Evolutionary conservation across 768 basidiomycete genomes (phyloP).

Genomic region (Multifurca ochricompacta): DNA sequence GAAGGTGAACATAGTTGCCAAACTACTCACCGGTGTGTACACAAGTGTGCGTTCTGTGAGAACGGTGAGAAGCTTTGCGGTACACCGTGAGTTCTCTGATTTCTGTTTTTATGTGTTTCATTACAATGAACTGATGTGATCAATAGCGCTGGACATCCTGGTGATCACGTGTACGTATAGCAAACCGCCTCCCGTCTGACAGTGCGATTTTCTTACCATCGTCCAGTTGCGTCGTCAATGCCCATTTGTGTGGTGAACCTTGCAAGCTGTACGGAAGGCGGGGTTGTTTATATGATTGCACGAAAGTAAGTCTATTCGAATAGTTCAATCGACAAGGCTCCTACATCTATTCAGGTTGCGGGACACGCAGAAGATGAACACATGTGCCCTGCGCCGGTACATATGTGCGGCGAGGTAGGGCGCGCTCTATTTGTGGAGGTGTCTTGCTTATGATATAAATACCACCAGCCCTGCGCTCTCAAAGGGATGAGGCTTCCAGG

Average conservation of each 20-base stretch:
- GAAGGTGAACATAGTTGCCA: slow-evolving; percentile 41
- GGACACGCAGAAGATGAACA: slow-evolving; percentile 44
- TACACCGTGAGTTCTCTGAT: slow-evolving; percentile 34
- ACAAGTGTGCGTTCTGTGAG: slow-evolving; percentile 36
- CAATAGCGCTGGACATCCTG: slow-evolving; percentile 49
- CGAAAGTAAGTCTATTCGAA: slow-evolving; percentile 34
- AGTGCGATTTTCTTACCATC: not conserved
- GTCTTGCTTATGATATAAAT: not conserved
- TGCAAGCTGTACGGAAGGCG: slow-evolving; percentile 39
- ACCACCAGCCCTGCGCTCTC: slow-evolving; percentile 16
- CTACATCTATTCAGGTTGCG: slow-evolving; percentile 31
- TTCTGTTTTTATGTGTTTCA: too few relatives aligned
- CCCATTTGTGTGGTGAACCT: slow-evolving; percentile 47
- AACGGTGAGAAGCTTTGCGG: slow-evolving; percentile 36
- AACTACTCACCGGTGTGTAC: slow-evolving; percentile 41
- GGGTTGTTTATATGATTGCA: slow-evolving; percentile 47
- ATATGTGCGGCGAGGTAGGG: slow-evolving; percentile 49
- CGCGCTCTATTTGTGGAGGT: too few relatives aligned
- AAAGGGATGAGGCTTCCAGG: not conserved
- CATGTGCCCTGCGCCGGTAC: slow-evolving; percentile 44
- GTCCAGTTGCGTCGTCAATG: slow-evolving; percentile 37
- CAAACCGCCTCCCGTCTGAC: too few relatives aligned
- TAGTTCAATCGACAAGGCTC: not conserved
- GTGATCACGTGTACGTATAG: slow-evolving; percentile 42
- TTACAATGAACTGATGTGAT: not conserved